phyloP scores from a whole-genome alignment of 495 filamentous ascomycete species.

The Hypoxylon crocopeplum region DNA sequence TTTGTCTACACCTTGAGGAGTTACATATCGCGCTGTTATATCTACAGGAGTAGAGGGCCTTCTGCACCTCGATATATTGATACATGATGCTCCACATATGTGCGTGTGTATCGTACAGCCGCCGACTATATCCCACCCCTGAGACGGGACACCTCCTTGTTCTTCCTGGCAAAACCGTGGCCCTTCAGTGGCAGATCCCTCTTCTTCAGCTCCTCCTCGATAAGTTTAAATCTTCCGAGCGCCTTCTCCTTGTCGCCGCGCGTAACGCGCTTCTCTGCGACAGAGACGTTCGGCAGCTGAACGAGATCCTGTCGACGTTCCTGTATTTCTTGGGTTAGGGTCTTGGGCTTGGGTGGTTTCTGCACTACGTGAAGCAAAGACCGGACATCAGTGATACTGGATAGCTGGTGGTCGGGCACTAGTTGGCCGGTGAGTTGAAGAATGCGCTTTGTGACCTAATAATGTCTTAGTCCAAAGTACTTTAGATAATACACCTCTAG shows the following conservation, averaged over 20 bases:
- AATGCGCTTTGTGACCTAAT: constrained; percentile 76
- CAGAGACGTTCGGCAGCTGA: constrained; percentile 71
- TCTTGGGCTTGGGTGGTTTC: constrained; percentile 65
- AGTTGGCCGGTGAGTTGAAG: constrained; percentile 77
- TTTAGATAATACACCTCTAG: background rate
- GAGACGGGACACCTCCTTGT: constrained; percentile 25
- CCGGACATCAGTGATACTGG: constrained; percentile 58
- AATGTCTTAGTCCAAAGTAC: background rate
- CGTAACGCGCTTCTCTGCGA: constrained; percentile 65
- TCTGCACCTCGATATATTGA: too few species aligned
- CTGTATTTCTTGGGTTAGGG: constrained; percentile 54
- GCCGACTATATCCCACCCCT: constrained; percentile 14
- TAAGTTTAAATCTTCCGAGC: constrained; percentile 84
- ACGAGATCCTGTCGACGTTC: constrained; percentile 50
- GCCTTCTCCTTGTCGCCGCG: constrained; percentile 74
- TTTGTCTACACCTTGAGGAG: too few species aligned
- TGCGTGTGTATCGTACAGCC: background rate
- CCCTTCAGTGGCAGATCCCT: constrained; percentile 62
- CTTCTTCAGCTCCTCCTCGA: constrained; percentile 72
- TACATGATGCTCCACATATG: constrained; percentile 7
- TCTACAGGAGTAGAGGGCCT: too few species aligned
- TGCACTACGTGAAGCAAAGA: constrained; percentile 61
- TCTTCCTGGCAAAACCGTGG: constrained; percentile 32
- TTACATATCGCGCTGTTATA: too few species aligned
- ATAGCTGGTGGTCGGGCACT: constrained; percentile 71